Evolutionary conservation across 371 early-diverging fungal genomes (phyloP), one percentile per base, ranked within the genome.

Genomic region (Rhizopus sp.): DNA sequence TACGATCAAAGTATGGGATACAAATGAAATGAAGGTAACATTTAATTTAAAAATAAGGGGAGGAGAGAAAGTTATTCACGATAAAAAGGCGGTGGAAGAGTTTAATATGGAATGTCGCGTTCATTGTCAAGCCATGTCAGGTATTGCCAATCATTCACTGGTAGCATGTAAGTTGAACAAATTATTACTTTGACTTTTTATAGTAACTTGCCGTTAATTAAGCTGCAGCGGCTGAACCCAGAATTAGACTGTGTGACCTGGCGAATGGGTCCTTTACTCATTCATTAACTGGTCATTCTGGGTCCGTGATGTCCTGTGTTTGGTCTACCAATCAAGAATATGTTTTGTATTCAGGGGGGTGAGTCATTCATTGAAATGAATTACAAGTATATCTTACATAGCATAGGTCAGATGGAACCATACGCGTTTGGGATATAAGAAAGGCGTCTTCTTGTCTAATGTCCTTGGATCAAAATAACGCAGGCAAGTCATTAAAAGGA

Each of bases 1-100:
- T 29, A 85, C 87, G 0, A 73, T 96, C 16, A 86, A 87, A 53
- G 84, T 93, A 7, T 95, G 94, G 94, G 97, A 95, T 57, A 89
- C 93, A 5, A 83, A 86, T 60, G 59, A 78, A 17, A 79, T 95
- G 84, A 69, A 81, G 64, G 87, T 81, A 77, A 42, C 35, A 50
- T 4, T 35, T 4, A 9, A 38, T 10, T 38, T 15, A 31, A 12
- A 38, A n/a, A 16, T 8, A 13, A 17, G 15, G 12, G 33, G 32
- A 23, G 29, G 33, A 16, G 23, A 30, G 23, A 16, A 12, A 41
- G 13, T 37, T 4, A 54, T 17, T 15, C 2, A 35, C 32, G 15
- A 42, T 58, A 1, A 15, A 46, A 16, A 62, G 63, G 29, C 63
- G 29, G 64, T 50, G 0, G 53, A 59, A 34, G 52, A 55, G 16